Base-by-base conservation (phyloP, 768 basidiomycete genomes). In the Kwoniella heveanensis region DNA sequence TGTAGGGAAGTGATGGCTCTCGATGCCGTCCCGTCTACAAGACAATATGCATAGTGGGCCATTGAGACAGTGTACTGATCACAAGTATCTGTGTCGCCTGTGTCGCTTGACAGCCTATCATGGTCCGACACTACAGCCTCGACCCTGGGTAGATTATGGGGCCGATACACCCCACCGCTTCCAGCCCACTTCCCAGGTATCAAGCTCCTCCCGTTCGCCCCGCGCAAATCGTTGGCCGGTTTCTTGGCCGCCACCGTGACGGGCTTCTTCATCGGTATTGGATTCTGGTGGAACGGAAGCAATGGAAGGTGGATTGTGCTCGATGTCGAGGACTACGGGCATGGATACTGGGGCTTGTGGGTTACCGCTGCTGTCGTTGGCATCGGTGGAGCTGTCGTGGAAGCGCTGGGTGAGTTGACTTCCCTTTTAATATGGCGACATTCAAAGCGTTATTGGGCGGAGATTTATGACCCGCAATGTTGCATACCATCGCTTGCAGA, bases 101-200 rank as follows among this genome's bases (percentile, higher is more conserved):
- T n/a, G n/a, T n/a, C 36, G 19, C 48, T 51, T 46, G 21, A 32
- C 71, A 95, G 92, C 65, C 86, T 96, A 52, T 92, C 92, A 30
- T 96, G 93, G 93, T 92, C 91, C 0, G 93, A 96, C 79, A 95
- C 93, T 1, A 87, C 92, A 19, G 93, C 93, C 5, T 95, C 93
- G 10, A 94, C 91, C 13, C 83, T 95, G 67, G 93, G 93, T 48
- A 87, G 93, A n/a, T 82, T 91, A 32, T 91, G 86, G 77, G 91
- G 91, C 44, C 81, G 82, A n/a, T 80, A 82, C 50, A 91, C 91
- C 0, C 85, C 86, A 0, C 84, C 81, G 4, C 85, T 89, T 3
- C 88, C 88, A 1, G 50, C 77, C 2, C 77, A 81, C 50, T 53
- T 78, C 59, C 76, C 78, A 24, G 81, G 75, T 80, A 62, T 84